These are phyloP conservation scores for Linnemannia exigua DNA, from an alignment of 192 early-diverging fungal genomes.

Conservation along the genomic window DNA sequence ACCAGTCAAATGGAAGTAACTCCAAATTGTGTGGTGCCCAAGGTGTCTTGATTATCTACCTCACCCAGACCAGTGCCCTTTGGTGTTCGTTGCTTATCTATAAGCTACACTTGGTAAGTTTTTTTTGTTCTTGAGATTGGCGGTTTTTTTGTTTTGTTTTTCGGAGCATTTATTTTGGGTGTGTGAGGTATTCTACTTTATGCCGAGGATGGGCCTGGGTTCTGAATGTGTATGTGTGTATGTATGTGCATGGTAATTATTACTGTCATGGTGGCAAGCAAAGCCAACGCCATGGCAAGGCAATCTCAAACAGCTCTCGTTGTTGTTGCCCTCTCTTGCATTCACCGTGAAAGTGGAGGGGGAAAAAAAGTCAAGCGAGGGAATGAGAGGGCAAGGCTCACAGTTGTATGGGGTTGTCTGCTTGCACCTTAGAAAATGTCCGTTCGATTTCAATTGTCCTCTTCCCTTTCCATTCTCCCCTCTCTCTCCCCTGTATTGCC, in stretches of 20 bases:
- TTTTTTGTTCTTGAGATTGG: background rate
- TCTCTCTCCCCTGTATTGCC: background rate
- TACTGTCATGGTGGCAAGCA: background rate
- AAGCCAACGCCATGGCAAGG: background rate
- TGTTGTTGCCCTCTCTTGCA: background rate
- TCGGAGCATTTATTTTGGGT: background rate
- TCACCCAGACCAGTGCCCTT: slow-evolving; percentile 46
- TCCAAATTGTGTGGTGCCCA: slow-evolving; percentile 40
- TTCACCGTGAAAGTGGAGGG: background rate
- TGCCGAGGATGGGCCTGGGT: background rate
- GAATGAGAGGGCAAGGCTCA: background rate
- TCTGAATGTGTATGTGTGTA: background rate
- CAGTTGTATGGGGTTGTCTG: background rate
- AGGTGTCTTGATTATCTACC: slow-evolving; percentile 48
- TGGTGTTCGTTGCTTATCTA: slow-evolving; percentile 53
- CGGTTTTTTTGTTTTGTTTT: background rate
- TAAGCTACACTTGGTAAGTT: slow-evolving; percentile 50
- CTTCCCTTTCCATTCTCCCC: too few relatives aligned
- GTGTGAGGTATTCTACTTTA: background rate
- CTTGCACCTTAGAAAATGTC: background rate
- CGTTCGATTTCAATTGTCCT: too few relatives aligned
- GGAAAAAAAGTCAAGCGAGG: background rate
- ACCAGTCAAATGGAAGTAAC: slow-evolving; percentile 37
- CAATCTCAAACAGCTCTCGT: background rate
- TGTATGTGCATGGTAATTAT: background rate